These are phyloP conservation scores for Termitomyces sp. DNA, from an alignment of 768 basidiomycete species.

Conservation along the genomic window DNA sequence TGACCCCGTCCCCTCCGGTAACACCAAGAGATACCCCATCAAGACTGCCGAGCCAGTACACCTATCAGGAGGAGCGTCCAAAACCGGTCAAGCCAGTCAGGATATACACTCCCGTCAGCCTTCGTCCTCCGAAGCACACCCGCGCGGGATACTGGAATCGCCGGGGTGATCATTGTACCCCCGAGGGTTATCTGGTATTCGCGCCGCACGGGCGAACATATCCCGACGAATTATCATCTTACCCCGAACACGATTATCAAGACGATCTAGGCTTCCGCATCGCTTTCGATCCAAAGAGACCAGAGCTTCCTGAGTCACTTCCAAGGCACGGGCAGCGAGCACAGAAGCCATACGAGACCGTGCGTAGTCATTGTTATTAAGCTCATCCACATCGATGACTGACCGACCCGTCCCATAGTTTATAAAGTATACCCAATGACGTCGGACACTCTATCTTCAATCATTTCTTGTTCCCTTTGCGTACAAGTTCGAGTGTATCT, in stretches of 20 bases:
- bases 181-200: slow-evolving; percentile 56
- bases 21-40: no score
- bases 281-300: slow-evolving; percentile 38
- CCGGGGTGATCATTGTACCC: slow-evolving; percentile 70
- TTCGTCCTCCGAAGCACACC: slow-evolving; percentile 21
- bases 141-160: slow-evolving; percentile 66
- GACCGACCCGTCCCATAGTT: not conserved
- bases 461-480: not conserved
- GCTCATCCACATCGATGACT: no score
- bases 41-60: slow-evolving; percentile 4
- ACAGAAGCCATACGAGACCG: not conserved
- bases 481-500: not conserved
- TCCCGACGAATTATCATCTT: slow-evolving; percentile 56
- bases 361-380: not conserved
- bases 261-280: slow-evolving; percentile 47
- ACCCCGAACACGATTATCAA: slow-evolving; percentile 53
- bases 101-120: slow-evolving; percentile 16
- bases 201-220: slow-evolving; percentile 55
- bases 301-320: slow-evolving; percentile 60
- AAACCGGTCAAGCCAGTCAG: slow-evolving; percentile 7
- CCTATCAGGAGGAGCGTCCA: slow-evolving; percentile 13
- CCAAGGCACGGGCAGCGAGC: slow-evolving; percentile 25
- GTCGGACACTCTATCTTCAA: not conserved
- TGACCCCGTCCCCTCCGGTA: no score
- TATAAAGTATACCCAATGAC: not conserved